Percentiles rank a stretch among this genome's conserved stretches.
These are phyloP conservation scores for Glonium stellatum DNA, from an alignment of 495 filamentous ascomycete genomes.

Conservation along the genomic window DNA sequence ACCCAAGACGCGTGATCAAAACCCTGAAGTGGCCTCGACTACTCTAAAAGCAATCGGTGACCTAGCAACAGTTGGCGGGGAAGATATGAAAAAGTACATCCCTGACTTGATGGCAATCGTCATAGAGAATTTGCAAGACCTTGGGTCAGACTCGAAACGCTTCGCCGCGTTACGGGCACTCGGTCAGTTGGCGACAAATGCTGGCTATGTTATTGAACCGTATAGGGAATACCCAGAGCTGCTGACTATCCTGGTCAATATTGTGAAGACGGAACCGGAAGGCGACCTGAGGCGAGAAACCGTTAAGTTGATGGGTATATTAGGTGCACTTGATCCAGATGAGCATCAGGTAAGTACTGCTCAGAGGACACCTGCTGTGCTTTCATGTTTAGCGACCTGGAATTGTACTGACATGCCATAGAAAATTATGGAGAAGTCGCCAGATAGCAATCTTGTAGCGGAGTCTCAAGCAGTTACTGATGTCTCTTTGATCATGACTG, in stretches of 20 bases:
- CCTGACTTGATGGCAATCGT: slow-evolving; percentile 90
- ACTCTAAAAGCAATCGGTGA: slow-evolving; percentile 92
- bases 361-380: too few relatives aligned
- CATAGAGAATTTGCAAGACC: slow-evolving; percentile 83
- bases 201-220: slow-evolving; percentile 95
- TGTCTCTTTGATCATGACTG: slow-evolving; percentile 95
- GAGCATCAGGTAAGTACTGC: slow-evolving; percentile 63
- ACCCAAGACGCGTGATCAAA: slow-evolving; percentile 77
- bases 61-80: slow-evolving; percentile 83
- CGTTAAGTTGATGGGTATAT: slow-evolving; percentile 88
- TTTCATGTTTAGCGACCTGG: too few relatives aligned
- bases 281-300: slow-evolving; percentile 83
- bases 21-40: slow-evolving; percentile 79
- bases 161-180: slow-evolving; percentile 86
- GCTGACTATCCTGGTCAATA: slow-evolving; percentile 82
- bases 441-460: slow-evolving; percentile 53
- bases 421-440: slow-evolving; percentile 46
- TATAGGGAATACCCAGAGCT: slow-evolving; percentile 92
- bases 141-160: slow-evolving; percentile 78
- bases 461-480: slow-evolving; percentile 72
- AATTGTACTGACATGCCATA: slow-evolving; percentile 5
- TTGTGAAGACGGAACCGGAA: slow-evolving; percentile 83
- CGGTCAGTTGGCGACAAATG: slow-evolving; percentile 86
- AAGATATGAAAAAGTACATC: slow-evolving; percentile 82
- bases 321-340: slow-evolving; percentile 95